Percentiles rank a stretch among this genome's conserved stretches.
Evolutionary conservation across 768 basidiomycete species (phyloP).

Genomic region (Pisolithus microcarpus): DNA sequence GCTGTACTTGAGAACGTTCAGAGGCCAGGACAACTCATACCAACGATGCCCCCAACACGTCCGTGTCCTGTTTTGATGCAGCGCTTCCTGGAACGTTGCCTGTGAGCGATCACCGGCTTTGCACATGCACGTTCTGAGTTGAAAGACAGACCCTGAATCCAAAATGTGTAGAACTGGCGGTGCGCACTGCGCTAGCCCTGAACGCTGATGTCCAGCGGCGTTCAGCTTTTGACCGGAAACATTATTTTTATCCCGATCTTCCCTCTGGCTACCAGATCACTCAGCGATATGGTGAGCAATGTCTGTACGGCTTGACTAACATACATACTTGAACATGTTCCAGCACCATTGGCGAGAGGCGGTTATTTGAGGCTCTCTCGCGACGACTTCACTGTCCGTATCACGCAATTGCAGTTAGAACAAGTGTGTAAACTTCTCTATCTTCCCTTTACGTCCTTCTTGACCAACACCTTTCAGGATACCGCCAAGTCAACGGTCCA

Average conservation of each 20-base stretch:
- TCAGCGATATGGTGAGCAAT: conserved; percentile 72
- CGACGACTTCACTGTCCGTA: conserved; percentile 49
- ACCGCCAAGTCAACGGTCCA: conserved; percentile 79
- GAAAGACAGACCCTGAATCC: conserved; percentile 48
- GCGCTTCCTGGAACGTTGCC: conserved; percentile 92
- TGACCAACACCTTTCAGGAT: conserved; percentile 45
- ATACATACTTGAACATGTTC: background rate
- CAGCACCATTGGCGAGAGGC: conserved; percentile 73
- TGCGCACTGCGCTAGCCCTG: conserved; percentile 77
- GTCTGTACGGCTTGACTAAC: background rate
- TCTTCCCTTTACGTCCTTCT: background rate
- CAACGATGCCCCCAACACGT: conserved; percentile 59
- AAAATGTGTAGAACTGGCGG: conserved; percentile 68
- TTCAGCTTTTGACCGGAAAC: conserved; percentile 92
- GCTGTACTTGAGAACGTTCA: conserved; percentile 13
- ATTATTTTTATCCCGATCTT: conserved; percentile 95
- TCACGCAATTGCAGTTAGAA: conserved; percentile 93
- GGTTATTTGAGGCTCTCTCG: conserved; percentile 50
- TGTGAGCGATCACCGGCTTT: conserved; percentile 37
- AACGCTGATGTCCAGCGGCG: conserved; percentile 52
- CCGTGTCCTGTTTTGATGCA: conserved; percentile 75
- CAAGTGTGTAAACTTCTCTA: conserved; percentile 51
- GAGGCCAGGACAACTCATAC: conserved; percentile 36
- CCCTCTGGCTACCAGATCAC: conserved; percentile 97
- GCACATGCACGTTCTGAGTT: background rate